phyloP scores from a whole-genome alignment of 2,329 filamentous ascomycete species.

The Xylaria multiplex region DNA sequence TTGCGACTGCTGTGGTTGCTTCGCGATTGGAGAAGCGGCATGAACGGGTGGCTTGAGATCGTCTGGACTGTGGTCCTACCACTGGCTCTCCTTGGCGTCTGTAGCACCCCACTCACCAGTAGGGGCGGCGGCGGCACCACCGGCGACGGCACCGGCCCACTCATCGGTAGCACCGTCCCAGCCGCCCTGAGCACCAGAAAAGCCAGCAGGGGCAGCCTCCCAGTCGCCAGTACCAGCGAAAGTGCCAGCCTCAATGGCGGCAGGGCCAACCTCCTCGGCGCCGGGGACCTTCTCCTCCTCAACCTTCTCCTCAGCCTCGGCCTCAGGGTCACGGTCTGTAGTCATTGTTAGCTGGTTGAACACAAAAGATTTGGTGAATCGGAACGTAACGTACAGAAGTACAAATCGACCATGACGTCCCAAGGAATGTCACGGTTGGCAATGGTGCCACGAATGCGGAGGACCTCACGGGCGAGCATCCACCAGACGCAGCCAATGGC shows the following conservation, averaged over 20 bases:
- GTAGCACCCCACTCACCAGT: conserved; percentile 77
- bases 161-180: conserved; percentile 68
- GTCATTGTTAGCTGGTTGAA: conserved; percentile 35
- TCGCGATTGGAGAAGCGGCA: neutral
- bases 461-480: conserved; percentile 99
- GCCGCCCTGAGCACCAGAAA: conserved; percentile 63
- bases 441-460: conserved; percentile 97
- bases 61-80: conserved; percentile 42
- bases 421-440: conserved; percentile 95
- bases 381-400: conserved; percentile 80
- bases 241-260: conserved; percentile 76
- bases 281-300: conserved; percentile 91
- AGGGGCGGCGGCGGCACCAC: conserved; percentile 70
- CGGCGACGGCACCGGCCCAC: conserved; percentile 68
- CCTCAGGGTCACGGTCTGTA: conserved; percentile 94
- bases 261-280: conserved; percentile 84
- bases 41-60: neutral
- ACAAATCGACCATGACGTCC: conserved; percentile 99
- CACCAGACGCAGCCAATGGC: conserved; percentile 99
- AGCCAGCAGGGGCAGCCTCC: conserved; percentile 81
- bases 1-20: conserved; percentile 18
- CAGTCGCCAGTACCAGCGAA: conserved; percentile 78
- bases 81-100: conserved; percentile 56
- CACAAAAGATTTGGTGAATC: neutral
- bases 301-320: conserved; percentile 98